Conservation (phyloP, 75 land plant genomes). For the Pseudotsuga menziesii region DNA sequence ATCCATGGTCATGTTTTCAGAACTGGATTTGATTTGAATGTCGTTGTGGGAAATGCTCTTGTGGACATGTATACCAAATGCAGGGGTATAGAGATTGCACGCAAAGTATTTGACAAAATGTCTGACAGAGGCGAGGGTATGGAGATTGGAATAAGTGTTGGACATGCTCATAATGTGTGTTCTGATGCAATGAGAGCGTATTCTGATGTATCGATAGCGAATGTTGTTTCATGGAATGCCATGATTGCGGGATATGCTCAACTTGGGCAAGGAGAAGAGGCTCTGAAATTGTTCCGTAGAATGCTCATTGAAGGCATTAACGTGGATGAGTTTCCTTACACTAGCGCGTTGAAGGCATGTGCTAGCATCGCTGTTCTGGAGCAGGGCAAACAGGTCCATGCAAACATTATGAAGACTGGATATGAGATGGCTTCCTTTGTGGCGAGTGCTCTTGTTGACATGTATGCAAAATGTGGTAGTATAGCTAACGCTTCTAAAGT, state of each 20-base stretch:
- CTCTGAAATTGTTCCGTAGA: slow-evolving; percentile 11
- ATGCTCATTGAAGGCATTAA: slow-evolving; percentile 11
- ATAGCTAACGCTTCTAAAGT: slow-evolving; percentile 13
- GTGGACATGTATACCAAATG: slow-evolving; percentile 31
- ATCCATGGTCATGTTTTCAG: slow-evolving; percentile 16
- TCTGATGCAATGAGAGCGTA: neutral
- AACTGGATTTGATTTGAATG: neutral
- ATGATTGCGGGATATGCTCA: slow-evolving; percentile 22
- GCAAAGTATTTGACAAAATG: slow-evolving; percentile 1
- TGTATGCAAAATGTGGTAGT: slow-evolving; percentile 25
- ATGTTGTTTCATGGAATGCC: slow-evolving; percentile 17
- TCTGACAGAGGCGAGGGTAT: neutral
- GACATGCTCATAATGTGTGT: neutral
- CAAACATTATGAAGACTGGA: slow-evolving; percentile 4
- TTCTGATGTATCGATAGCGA: neutral
- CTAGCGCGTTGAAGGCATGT: slow-evolving; percentile 12
- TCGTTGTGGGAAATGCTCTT: slow-evolving; percentile 26
- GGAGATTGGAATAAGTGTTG: neutral
- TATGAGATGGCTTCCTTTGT: slow-evolving; percentile 14
- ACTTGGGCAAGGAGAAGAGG: slow-evolving; percentile 12
- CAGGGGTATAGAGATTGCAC: slow-evolving; percentile 4
- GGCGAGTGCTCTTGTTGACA: slow-evolving; percentile 15
- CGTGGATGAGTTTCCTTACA: slow-evolving; percentile 4
- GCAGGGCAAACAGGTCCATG: slow-evolving; percentile 14
- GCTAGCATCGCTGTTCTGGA: slow-evolving; percentile 14